Evolutionary conservation across 768 basidiomycete species (phyloP), one percentile per base, ranked within the genome.

Genomic region (Boletus sp.): DNA sequence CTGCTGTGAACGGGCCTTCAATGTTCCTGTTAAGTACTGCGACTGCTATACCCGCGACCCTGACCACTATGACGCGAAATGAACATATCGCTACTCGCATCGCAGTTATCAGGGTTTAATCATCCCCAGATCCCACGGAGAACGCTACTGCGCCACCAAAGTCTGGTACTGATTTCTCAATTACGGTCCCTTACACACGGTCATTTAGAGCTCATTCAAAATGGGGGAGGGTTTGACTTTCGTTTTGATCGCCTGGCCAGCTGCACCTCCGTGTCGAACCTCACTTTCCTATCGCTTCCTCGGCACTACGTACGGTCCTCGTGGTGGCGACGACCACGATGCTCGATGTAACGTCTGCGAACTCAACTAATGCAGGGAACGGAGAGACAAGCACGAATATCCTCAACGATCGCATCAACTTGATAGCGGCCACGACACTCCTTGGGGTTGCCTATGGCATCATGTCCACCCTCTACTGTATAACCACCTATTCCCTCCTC

Each of bases 371-470:
- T 46, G 28, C 49, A 44, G 50, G 46, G 7, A 52, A 28, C 18
- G 8, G 4, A 18, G 65, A 64, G 39, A 50, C 42, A 7, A 45
- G 42, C 36, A 7, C 35, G 7, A 12, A 54, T 35, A 57, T 60
- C 46, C 41, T 68, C 47, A 59, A 53, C n/a, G 67, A 68, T 48
- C 66, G 68, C 33, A 45, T 68, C 59, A 57, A 60, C 37, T 50
- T 68, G 56, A 65, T 68, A 29, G 55, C 67, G 2, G 66, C 60
- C 18, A 69, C 67, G 30, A 69, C 67, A 2, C 46, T 66, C 53
- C 35, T 64, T 20, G 69, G 67, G 0, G 41, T 64, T 39, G 37
- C 58, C 41, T 66, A 71, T 12, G 67, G 67, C 12, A 55, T 71
- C 50, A 50, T 64, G 54, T 49, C 39, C 32, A 48, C 45, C 17